Conservation (phyloP, 2,329 filamentous ascomycete species). For the Penicillium sp. region DNA sequence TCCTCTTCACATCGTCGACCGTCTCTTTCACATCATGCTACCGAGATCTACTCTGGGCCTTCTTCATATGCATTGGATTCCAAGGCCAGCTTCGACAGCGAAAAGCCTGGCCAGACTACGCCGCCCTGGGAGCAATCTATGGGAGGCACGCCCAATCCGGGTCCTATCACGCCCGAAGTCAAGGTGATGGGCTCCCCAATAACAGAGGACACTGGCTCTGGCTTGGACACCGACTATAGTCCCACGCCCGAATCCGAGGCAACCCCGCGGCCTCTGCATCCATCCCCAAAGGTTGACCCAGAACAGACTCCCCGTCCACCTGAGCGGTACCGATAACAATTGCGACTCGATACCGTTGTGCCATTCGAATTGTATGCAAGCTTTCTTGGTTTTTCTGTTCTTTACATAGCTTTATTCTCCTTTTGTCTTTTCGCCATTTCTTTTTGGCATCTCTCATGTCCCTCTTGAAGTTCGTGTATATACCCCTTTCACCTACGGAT, state of each 20-base stretch:
- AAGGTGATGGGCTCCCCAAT: slow-evolving; percentile 6
- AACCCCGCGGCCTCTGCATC: slow-evolving; percentile 31
- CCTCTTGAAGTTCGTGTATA: slow-evolving; percentile 13
- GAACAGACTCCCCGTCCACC: slow-evolving; percentile 26
- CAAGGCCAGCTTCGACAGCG: slow-evolving; percentile 8
- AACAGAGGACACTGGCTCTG: slow-evolving; percentile 8
- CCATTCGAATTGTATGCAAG: no score
- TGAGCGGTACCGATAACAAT: slow-evolving; percentile 20
- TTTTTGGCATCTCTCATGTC: no score
- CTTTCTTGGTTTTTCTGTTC: slow-evolving; percentile 11
- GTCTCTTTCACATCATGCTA: slow-evolving; percentile 15
- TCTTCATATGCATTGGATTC: slow-evolving; percentile 1
- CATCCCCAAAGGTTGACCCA: slow-evolving; percentile 22
- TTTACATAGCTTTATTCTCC: slow-evolving; percentile 10
- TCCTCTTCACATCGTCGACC: slow-evolving; percentile 8
- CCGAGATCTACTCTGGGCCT: slow-evolving; percentile 19
- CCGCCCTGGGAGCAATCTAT: slow-evolving; percentile 21
- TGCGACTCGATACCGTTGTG: no score
- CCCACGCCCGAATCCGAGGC: slow-evolving; percentile 29
- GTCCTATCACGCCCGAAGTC: slow-evolving; percentile 21
- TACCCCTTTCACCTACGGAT: no score
- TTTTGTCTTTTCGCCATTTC: slow-evolving; percentile 8
- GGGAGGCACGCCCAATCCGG: not conserved
- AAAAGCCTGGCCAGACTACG: slow-evolving; percentile 27
- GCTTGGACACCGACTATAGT: slow-evolving; percentile 17